Conservation (phyloP, 441 rosid genomes). For the Mallotus repandus region DNA sequence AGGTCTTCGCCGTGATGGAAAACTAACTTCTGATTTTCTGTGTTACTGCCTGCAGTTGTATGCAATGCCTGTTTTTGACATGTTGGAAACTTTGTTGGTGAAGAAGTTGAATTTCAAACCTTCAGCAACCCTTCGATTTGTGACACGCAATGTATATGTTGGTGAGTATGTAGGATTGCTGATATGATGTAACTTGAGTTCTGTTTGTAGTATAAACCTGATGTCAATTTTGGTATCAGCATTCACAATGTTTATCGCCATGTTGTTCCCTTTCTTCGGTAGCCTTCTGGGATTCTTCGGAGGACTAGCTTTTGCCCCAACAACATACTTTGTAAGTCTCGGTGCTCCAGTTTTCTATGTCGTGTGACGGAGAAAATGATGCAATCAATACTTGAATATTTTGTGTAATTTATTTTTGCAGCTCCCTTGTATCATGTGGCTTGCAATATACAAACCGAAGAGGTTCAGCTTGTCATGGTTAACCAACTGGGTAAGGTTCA, state of each 20-base stretch:
- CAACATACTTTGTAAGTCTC: slow-evolving; percentile 61
- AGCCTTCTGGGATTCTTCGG: slow-evolving; percentile 80
- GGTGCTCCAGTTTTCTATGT: not conserved
- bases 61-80: slow-evolving; percentile 85
- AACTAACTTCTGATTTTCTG: not conserved
- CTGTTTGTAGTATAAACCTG: not conserved
- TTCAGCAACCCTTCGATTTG: slow-evolving; percentile 47
- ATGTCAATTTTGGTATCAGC: slow-evolving; percentile 30
- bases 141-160: slow-evolving; percentile 57
- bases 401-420: slow-evolving; percentile 31
- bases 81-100: slow-evolving; percentile 75
- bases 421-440: slow-evolving; percentile 85
- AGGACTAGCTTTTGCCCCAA: slow-evolving; percentile 85
- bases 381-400: too few species aligned
- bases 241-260: slow-evolving; percentile 62
- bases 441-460: slow-evolving; percentile 61
- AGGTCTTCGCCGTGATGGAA: not conserved
- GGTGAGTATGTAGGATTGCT: slow-evolving; percentile 39
- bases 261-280: slow-evolving; percentile 73
- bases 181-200: not conserved
- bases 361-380: not conserved
- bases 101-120: slow-evolving; percentile 56
- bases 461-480: slow-evolving; percentile 62
- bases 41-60: slow-evolving; percentile 33
- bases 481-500: slow-evolving; percentile 55